Conservation (phyloP, 2,329 filamentous ascomycete species). For the Aspergillus aculeatus region DNA sequence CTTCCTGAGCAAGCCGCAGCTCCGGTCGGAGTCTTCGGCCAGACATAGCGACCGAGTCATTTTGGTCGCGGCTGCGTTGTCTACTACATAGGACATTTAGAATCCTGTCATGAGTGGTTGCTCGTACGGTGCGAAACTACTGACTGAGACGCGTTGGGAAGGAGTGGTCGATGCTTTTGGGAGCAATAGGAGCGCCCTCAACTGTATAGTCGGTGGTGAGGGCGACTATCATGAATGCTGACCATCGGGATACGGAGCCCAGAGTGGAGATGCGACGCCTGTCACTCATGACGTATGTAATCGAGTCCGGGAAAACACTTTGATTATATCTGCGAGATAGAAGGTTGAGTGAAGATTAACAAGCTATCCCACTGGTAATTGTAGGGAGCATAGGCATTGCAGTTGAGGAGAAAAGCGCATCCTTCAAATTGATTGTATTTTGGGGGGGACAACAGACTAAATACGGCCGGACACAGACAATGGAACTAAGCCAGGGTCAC, state of each 20-base stretch:
- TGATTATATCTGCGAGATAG: background rate
- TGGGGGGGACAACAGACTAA: background rate
- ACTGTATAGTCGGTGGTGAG: background rate
- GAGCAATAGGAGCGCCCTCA: background rate
- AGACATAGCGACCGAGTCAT: background rate
- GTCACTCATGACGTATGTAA: background rate
- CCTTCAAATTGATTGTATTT: background rate
- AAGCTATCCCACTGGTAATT: background rate
- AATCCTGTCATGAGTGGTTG: background rate
- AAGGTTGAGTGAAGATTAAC: background rate
- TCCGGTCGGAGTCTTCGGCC: background rate
- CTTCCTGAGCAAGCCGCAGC: background rate
- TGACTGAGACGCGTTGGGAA: background rate
- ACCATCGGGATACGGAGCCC: background rate
- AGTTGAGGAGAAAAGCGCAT: background rate
- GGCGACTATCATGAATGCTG: constrained; percentile 1
- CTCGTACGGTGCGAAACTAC: background rate
- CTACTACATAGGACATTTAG: background rate
- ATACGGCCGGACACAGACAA: background rate
- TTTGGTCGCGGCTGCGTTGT: background rate
- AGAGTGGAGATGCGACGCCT: background rate
- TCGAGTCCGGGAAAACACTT: background rate
- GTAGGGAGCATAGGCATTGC: background rate
- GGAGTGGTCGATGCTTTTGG: too few relatives aligned
- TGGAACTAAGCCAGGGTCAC: background rate